Evolutionary conservation across 2,329 filamentous ascomycete genomes (phyloP).

Genomic region (Dactylellina leptospora): DNA sequence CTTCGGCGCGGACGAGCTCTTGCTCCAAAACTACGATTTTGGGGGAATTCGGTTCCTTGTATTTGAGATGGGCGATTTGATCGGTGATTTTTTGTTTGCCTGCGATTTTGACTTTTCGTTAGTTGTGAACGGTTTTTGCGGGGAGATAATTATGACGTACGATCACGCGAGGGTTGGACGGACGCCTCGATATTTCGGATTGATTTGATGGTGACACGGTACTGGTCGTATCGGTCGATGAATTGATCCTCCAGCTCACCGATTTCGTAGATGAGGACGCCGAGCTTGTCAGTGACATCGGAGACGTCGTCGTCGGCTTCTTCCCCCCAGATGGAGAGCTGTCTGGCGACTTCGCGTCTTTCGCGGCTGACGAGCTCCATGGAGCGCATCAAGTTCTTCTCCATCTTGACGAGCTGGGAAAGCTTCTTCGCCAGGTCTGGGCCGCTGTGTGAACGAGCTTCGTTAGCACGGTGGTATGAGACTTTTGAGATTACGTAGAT

Average conservation of each 20-base stretch:
- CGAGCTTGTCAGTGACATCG: constrained; percentile 98
- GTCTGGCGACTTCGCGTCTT: constrained; percentile 98
- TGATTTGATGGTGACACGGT: constrained; percentile 98
- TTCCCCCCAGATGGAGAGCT: constrained; percentile 98
- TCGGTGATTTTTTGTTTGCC: constrained; percentile 99
- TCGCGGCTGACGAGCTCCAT: constrained; percentile 94
- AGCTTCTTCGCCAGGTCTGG: constrained; percentile 97
- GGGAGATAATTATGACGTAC: too few species aligned
- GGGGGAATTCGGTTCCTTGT: constrained; percentile 98
- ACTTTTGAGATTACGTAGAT: too few species aligned
- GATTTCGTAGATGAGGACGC: constrained; percentile 97
- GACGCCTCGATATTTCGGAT: constrained; percentile 99
- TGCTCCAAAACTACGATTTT: constrained; percentile 98
- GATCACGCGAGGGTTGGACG: constrained; percentile 95
- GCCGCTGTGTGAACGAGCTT: constrained; percentile 60
- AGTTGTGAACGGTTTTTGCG: constrained; percentile 4
- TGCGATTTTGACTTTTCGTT: constrained; percentile 60
- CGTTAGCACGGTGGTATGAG: constrained; percentile 51
- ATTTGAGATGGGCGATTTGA: constrained; percentile 97
- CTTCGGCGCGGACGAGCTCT: constrained; percentile 96
- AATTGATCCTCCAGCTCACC: constrained; percentile 98
- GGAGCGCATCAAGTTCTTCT: constrained; percentile 99
- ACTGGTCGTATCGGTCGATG: constrained; percentile 98
- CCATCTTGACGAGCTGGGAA: constrained; percentile 98
- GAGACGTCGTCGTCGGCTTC: constrained; percentile 95